A percentile compares a stretch with the other conserved stretches of the same genome.
Evolutionary conservation across 352 stramenopile genomes (phyloP).

Genomic region (Globisporangium spiculum): DNA sequence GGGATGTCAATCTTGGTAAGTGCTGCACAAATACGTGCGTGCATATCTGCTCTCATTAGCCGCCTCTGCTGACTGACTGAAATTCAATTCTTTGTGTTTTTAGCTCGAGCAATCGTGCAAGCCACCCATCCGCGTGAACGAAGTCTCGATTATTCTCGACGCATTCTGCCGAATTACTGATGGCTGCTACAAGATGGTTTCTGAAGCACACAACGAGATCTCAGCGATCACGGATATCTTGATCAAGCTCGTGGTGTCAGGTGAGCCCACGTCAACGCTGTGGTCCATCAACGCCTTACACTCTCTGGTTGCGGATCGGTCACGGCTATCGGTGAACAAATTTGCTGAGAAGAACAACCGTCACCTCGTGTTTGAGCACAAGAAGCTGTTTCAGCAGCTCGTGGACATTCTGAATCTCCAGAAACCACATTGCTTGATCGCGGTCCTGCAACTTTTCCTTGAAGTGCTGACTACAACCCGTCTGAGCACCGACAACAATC

Average conservation of each 20-base stretch:
- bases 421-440: slow-evolving; percentile 50
- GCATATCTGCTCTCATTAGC: neutral
- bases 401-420: slow-evolving; percentile 47
- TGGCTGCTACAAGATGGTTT: slow-evolving; percentile 61
- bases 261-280: slow-evolving; percentile 45
- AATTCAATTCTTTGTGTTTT: slow-evolving; percentile 4
- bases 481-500: slow-evolving; percentile 64
- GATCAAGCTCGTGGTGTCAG: slow-evolving; percentile 46
- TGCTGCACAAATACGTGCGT: slow-evolving; percentile 1
- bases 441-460: slow-evolving; percentile 58
- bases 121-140: slow-evolving; percentile 54
- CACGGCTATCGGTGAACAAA: slow-evolving; percentile 33
- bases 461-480: slow-evolving; percentile 62
- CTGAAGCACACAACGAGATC: slow-evolving; percentile 43
- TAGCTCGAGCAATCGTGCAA: slow-evolving; percentile 69
- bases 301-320: slow-evolving; percentile 57
- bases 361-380: slow-evolving; percentile 56
- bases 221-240: slow-evolving; percentile 38
- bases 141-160: slow-evolving; percentile 67
- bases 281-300: slow-evolving; percentile 66
- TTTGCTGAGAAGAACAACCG: slow-evolving; percentile 56
- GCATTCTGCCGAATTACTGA: slow-evolving; percentile 72
- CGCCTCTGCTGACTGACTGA: slow-evolving; percentile 3
- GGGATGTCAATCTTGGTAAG: slow-evolving; percentile 65
- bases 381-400: slow-evolving; percentile 57